Evolutionary conservation across 129 eudicot species (phyloP).

Genomic region (Helianthus annuus): DNA sequence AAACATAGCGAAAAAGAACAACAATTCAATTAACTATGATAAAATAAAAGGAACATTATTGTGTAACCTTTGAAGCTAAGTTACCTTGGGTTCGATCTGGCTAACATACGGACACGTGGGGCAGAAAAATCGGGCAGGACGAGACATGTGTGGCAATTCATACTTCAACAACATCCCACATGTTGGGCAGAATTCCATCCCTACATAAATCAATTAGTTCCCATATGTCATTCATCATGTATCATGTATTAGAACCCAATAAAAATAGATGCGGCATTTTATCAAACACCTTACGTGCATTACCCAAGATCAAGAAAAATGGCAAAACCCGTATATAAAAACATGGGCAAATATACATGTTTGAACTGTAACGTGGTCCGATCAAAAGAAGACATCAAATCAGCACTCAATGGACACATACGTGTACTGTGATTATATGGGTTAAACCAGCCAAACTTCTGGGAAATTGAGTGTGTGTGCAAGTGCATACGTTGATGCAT

Average conservation of each 20-base stretch:
- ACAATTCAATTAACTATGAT: slow-evolving; percentile 3
- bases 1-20: neutral
- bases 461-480: slow-evolving; percentile 16
- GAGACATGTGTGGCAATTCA: slow-evolving; percentile 58
- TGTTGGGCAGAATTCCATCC: slow-evolving; percentile 82
- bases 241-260: neutral
- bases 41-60: neutral
- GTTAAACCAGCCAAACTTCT: neutral
- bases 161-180: slow-evolving; percentile 68
- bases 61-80: neutral
- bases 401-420: neutral
- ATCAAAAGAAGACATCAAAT: neutral
- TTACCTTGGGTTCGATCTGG: slow-evolving; percentile 62
- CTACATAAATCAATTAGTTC: slow-evolving; percentile 11
- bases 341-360: neutral
- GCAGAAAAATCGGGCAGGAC: slow-evolving; percentile 63
- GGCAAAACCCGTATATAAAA: neutral
- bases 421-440: slow-evolving; percentile 1
- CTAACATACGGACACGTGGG: slow-evolving; percentile 74
- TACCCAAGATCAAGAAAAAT: neutral
- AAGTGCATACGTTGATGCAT: slow-evolving; percentile 2
- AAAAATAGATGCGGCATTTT: neutral
- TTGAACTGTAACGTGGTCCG: neutral
- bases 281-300: slow-evolving; percentile 34
- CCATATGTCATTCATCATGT: neutral